Percentiles rank a stretch among this genome's conserved stretches.
phyloP scores from a whole-genome alignment of 164 flowering plant genomes.

The Paratinospora sagittata region DNA sequence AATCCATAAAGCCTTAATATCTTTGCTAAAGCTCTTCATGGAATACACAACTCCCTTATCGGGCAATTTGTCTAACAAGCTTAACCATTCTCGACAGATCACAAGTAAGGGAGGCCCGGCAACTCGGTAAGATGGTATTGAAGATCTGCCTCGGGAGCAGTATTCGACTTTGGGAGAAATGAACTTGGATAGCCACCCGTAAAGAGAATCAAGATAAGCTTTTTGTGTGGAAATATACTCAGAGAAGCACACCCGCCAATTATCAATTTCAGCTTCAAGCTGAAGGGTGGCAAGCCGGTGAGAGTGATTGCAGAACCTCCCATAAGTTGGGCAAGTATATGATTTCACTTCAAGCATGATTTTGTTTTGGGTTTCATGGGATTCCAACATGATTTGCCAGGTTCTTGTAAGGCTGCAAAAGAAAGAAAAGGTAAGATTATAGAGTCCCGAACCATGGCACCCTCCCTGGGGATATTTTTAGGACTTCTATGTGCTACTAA shows the following conservation, averaged over 20 bases:
- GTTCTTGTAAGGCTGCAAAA: constrained; percentile 55
- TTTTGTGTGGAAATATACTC: constrained; percentile 57
- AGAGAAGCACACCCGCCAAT: constrained; percentile 66
- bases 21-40: constrained; percentile 64
- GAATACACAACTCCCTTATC: constrained; percentile 54
- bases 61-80: constrained; percentile 53
- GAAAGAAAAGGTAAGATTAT: constrained; percentile 4
- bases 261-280: constrained; percentile 74
- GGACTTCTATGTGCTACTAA: neutral
- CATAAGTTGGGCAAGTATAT: constrained; percentile 54
- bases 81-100: constrained; percentile 65
- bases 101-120: constrained; percentile 62
- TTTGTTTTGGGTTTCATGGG: constrained; percentile 80
- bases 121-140: constrained; percentile 31
- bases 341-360: constrained; percentile 67
- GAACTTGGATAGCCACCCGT: constrained; percentile 81
- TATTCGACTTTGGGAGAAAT: constrained; percentile 65
- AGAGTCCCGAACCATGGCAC: neutral
- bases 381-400: constrained; percentile 76
- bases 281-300: constrained; percentile 79
- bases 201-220: constrained; percentile 62
- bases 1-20: constrained; percentile 62
- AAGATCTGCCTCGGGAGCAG: constrained; percentile 39
- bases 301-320: constrained; percentile 67
- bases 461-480: neutral